A percentile compares a stretch with the other conserved stretches of the same genome.
These are phyloP conservation scores for Penicillium griseofulvum DNA, from an alignment of 2,329 filamentous ascomycete genomes.

Conservation along the genomic window DNA sequence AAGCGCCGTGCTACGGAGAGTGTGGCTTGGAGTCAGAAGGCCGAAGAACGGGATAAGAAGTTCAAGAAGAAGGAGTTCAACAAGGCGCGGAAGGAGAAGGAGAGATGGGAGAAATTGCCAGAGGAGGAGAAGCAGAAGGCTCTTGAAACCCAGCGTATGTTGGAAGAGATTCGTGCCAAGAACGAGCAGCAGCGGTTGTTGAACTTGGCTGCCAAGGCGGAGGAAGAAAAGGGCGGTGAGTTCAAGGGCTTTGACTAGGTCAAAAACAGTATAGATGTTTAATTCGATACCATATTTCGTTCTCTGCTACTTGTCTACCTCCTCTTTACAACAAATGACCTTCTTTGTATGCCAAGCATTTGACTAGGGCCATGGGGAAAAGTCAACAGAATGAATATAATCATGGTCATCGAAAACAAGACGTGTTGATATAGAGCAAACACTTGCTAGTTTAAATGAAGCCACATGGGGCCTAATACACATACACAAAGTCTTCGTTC, in stretches of 20 bases:
- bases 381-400: too few relatives aligned
- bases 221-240: slow-evolving; percentile 37
- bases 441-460: too few relatives aligned
- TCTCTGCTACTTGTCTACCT: neutral
- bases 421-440: too few relatives aligned
- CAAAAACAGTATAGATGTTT: neutral
- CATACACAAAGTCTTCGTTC: slow-evolving; percentile 15
- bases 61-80: slow-evolving; percentile 63
- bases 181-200: slow-evolving; percentile 43
- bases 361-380: too few relatives aligned
- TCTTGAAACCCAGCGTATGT: slow-evolving; percentile 62
- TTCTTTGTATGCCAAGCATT: too few relatives aligned
- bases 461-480: slow-evolving; percentile 1
- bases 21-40: slow-evolving; percentile 71
- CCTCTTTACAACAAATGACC: neutral
- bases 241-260: slow-evolving; percentile 59
- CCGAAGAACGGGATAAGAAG: slow-evolving; percentile 63
- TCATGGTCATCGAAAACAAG: too few relatives aligned
- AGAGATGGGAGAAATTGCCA: slow-evolving; percentile 64
- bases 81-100: slow-evolving; percentile 62
- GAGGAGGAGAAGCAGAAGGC: slow-evolving; percentile 65
- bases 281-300: neutral
- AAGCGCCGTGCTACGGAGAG: slow-evolving; percentile 58
- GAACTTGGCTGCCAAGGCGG: slow-evolving; percentile 19
- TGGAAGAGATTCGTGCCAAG: slow-evolving; percentile 61